phyloP scores from a whole-genome alignment of 495 filamentous ascomycete genomes.

The Annulohypoxylon stygium region DNA sequence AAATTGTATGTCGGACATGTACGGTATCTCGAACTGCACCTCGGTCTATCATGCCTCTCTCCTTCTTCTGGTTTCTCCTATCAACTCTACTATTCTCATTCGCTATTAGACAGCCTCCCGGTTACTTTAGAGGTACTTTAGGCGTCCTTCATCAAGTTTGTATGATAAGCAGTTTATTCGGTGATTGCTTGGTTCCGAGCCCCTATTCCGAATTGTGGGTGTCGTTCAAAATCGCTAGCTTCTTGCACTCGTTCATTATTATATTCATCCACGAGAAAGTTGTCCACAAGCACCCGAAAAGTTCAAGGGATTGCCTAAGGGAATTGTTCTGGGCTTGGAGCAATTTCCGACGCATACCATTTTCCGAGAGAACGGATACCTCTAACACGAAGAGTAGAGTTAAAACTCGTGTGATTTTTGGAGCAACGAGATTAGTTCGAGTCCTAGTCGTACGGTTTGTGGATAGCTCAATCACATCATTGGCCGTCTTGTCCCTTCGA shows the following conservation, averaged over 20 bases:
- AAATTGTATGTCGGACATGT: not conserved
- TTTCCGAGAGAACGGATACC: not conserved
- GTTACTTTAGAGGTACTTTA: not conserved
- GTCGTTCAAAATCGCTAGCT: not conserved
- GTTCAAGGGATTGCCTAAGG: not conserved
- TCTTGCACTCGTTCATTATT: not conserved
- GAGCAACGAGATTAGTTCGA: not conserved
- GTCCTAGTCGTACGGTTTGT: not conserved
- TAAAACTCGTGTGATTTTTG: not conserved
- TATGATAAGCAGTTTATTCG: not conserved
- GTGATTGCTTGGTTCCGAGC: not conserved
- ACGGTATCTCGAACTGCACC: not conserved
- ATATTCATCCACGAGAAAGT: not conserved
- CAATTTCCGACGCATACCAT: slow-evolving; percentile 10
- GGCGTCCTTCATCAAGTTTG: not conserved
- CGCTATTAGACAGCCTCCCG: not conserved
- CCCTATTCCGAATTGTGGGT: not conserved
- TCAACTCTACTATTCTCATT: slow-evolving; percentile 8
- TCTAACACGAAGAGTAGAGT: not conserved
- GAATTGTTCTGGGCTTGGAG: slow-evolving; percentile 22
- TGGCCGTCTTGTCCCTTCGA: not conserved
- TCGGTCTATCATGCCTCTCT: not conserved
- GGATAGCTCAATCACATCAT: not conserved
- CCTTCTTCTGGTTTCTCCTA: not conserved
- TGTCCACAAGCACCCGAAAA: not conserved